Conservation (phyloP, 306 rosid genomes). For the Rubus idaeus region DNA sequence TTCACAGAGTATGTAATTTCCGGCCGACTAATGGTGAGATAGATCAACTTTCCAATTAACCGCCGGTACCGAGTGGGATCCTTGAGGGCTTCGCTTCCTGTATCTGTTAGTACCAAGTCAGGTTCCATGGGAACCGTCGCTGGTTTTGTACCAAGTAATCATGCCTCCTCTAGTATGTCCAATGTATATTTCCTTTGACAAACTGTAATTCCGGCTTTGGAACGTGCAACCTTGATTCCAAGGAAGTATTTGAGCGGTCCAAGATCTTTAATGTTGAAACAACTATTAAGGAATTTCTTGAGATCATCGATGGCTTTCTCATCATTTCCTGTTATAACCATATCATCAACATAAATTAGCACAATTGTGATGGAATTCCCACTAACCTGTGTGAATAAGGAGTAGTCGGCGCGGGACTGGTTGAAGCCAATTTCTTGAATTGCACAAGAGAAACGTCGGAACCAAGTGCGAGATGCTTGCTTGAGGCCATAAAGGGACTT, state of each 20-base stretch:
- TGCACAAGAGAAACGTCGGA: neutral
- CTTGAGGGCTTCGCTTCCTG: neutral
- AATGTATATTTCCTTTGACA: neutral
- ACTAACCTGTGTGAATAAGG: too few species aligned
- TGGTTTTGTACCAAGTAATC: conserved; percentile 7
- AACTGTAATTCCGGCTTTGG: neutral
- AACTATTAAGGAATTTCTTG: too few species aligned
- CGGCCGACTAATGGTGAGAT: neutral
- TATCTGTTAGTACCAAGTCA: neutral
- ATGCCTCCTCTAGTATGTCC: neutral
- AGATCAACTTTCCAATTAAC: neutral
- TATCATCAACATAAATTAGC: too few species aligned
- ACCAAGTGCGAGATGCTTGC: too few species aligned
- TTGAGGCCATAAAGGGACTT: neutral
- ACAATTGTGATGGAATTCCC: too few species aligned
- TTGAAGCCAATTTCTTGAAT: conserved; percentile 6
- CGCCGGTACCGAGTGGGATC: neutral
- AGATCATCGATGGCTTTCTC: too few species aligned
- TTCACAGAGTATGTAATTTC: neutral
- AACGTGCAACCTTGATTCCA: too few species aligned
- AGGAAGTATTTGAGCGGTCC: too few species aligned
- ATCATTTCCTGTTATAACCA: too few species aligned
- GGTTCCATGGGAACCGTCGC: neutral
- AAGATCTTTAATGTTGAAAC: too few species aligned
- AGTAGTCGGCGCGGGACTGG: neutral